These are phyloP conservation scores for Tricholoma hemisulphureum DNA, from an alignment of 768 basidiomycete species.

Conservation along the genomic window DNA sequence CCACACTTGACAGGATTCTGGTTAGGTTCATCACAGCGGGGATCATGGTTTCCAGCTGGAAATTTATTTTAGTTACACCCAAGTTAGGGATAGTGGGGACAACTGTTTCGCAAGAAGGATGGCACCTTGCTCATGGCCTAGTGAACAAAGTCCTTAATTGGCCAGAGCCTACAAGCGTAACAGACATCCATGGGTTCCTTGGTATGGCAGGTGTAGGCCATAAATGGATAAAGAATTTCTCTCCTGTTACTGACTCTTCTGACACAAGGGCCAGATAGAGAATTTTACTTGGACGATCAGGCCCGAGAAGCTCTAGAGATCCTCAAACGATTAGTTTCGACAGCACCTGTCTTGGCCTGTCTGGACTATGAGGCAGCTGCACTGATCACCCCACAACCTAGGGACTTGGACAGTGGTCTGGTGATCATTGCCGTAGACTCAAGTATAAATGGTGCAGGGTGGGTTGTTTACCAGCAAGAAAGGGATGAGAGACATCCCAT, in stretches of 20 bases:
- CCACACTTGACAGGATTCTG: too few species aligned
- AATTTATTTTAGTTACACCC: slow-evolving; percentile 21
- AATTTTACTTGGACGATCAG: slow-evolving; percentile 26
- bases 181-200: slow-evolving; percentile 25
- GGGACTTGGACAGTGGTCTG: slow-evolving; percentile 18
- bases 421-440: too few species aligned
- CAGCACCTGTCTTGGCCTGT: slow-evolving; percentile 26
- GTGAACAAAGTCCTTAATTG: slow-evolving; percentile 28
- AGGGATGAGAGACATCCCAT: too few species aligned
- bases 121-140: slow-evolving; percentile 23
- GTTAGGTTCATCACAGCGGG: slow-evolving; percentile 22
- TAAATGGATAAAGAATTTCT: slow-evolving; percentile 24
- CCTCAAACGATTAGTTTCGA: slow-evolving; percentile 20
- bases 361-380: slow-evolving; percentile 29
- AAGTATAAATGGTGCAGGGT: too few species aligned
- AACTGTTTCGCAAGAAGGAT: slow-evolving; percentile 26
- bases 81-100: slow-evolving; percentile 29
- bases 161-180: slow-evolving; percentile 9
- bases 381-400: slow-evolving; percentile 1
- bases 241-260: slow-evolving; percentile 24
- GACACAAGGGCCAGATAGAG: background rate
- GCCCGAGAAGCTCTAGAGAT: slow-evolving; percentile 22
- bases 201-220: slow-evolving; percentile 20
- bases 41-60: slow-evolving; percentile 31
- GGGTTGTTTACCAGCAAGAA: too few species aligned